Percentiles rank a stretch among this genome's conserved stretches.
Evolutionary conservation across 2,329 filamentous ascomycete species (phyloP).

Genomic region (Tolypocladium paradoxum): DNA sequence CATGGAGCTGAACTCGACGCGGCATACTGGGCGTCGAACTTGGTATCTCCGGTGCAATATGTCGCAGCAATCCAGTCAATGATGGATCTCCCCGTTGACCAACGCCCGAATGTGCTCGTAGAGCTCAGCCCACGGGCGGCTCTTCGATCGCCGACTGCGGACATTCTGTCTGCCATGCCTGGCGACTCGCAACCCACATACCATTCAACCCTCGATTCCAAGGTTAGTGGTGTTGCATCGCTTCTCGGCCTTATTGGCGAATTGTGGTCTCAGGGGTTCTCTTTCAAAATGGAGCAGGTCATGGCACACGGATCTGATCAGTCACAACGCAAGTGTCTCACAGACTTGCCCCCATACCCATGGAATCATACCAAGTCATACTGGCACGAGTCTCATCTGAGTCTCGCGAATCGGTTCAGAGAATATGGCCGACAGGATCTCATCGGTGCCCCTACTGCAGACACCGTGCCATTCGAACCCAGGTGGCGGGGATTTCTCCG

Average conservation of each 20-base stretch:
- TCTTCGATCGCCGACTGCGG: constrained; percentile 24
- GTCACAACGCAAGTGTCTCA: constrained; percentile 22
- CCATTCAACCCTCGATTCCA: constrained; percentile 16
- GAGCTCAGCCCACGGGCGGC: constrained; percentile 29
- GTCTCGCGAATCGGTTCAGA: constrained; percentile 30
- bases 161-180: constrained; percentile 17
- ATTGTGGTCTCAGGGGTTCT: constrained; percentile 25
- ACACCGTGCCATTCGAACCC: constrained; percentile 33
- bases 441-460: constrained; percentile 33
- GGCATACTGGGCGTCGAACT: constrained; percentile 35
- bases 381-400: constrained; percentile 42
- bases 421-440: constrained; percentile 37
- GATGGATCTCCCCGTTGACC: constrained; percentile 13
- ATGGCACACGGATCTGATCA: constrained; percentile 9
- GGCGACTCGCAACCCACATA: constrained; percentile 10
- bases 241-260: constrained; percentile 22
- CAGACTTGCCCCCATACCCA: constrained; percentile 38
- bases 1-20: constrained; percentile 15
- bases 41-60: constrained; percentile 34
- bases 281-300: constrained; percentile 19
- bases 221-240: constrained; percentile 9
- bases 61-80: constrained; percentile 26
- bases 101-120: constrained; percentile 24
- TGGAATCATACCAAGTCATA: constrained; percentile 43
- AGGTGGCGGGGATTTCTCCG: constrained; percentile 40